phyloP scores from a whole-genome alignment of 805 yeast genomes.

The Geotrichum ghanense region DNA sequence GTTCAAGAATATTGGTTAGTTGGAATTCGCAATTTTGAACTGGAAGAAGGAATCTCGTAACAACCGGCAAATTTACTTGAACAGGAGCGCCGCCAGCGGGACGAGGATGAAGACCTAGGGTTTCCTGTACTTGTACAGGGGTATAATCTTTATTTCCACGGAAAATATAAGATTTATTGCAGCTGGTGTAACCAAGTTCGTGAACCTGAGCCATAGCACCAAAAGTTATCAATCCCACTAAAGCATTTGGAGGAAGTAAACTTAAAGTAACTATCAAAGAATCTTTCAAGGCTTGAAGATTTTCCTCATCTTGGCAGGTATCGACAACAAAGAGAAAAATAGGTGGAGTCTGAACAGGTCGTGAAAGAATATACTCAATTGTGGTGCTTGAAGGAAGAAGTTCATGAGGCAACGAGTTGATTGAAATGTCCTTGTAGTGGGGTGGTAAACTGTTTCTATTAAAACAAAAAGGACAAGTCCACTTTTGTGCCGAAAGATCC shows the following conservation, averaged over 20 bases:
- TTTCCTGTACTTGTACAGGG: slow-evolving; percentile 39
- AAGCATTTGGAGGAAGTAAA: slow-evolving; percentile 80
- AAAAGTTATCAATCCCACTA: slow-evolving; percentile 78
- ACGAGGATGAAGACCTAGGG: slow-evolving; percentile 38
- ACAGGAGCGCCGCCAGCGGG: slow-evolving; percentile 13
- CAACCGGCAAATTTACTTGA: slow-evolving; percentile 24
- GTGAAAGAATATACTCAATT: slow-evolving; percentile 74
- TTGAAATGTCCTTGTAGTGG: slow-evolving; percentile 63
- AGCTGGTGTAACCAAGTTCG: slow-evolving; percentile 56
- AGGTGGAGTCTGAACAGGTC: slow-evolving; percentile 59
- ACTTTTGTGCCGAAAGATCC: slow-evolving; percentile 60
- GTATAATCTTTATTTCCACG: slow-evolving; percentile 78
- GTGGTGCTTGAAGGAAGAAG: slow-evolving; percentile 56
- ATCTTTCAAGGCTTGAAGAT: slow-evolving; percentile 72
- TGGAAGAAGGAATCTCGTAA: slow-evolving; percentile 61
- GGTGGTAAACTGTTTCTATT: slow-evolving; percentile 70
- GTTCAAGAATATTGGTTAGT: slow-evolving; percentile 67
- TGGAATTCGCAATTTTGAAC: slow-evolving; percentile 73
- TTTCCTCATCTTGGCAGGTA: slow-evolving; percentile 78
- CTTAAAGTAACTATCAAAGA: slow-evolving; percentile 64
- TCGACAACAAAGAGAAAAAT: slow-evolving; percentile 78
- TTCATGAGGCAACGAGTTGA: slow-evolving; percentile 73
- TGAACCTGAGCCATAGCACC: slow-evolving; percentile 87
- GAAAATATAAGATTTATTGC: slow-evolving; percentile 65
- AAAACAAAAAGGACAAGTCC: slow-evolving; percentile 81